Conservation (phyloP, 2,329 filamentous ascomycete species). For the Geosmithia morbida region DNA sequence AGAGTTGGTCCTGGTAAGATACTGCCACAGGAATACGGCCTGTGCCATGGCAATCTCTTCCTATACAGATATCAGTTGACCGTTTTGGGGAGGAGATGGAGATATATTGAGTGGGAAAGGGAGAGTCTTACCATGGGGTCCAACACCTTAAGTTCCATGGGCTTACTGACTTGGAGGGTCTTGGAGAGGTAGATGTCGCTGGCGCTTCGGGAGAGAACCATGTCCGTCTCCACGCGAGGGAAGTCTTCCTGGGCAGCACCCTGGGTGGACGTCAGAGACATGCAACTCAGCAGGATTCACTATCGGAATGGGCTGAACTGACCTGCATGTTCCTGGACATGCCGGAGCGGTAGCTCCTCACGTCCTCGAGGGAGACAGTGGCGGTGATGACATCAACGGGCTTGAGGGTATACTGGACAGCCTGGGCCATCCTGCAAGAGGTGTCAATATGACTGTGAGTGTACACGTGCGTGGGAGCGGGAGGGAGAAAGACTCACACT, state of each 20-base stretch:
- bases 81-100: neutral
- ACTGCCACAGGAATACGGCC: constrained; percentile 1
- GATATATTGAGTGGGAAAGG: neutral
- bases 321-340: constrained; percentile 42
- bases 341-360: constrained; percentile 42
- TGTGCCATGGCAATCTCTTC: constrained; percentile 2
- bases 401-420: constrained; percentile 38
- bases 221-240: constrained; percentile 13
- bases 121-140: constrained; percentile 10
- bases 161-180: constrained; percentile 7
- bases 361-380: constrained; percentile 56
- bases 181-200: constrained; percentile 13
- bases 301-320: too few species aligned
- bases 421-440: constrained; percentile 35
- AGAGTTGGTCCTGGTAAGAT: constrained; percentile 1
- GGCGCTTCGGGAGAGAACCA: constrained; percentile 9
- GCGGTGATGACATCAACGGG: constrained; percentile 48
- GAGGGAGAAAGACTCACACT: constrained; percentile 14
- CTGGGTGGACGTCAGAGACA: neutral
- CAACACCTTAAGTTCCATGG: constrained; percentile 6
- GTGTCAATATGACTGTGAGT: neutral
- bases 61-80: neutral
- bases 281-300: neutral
- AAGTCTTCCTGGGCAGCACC: constrained; percentile 21
- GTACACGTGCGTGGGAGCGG: too few species aligned